Percentiles rank a stretch among this genome's conserved stretches.
Conservation (phyloP, 345 rosid species). For the Lumnitzera littorea region DNA sequence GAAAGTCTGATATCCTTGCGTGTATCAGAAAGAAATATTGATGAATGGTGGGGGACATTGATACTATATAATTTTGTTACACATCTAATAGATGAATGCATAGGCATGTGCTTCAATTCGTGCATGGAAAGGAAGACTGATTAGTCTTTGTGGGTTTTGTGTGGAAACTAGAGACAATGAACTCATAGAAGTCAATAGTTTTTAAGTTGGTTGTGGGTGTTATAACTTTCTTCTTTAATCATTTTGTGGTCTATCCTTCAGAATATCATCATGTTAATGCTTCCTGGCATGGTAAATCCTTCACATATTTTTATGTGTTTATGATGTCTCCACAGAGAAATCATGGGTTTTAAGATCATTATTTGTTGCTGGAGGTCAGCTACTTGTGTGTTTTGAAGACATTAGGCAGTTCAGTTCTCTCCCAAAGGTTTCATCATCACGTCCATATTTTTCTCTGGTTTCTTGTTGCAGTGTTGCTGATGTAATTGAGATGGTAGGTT, state of each 20-base stretch:
- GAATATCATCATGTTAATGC: neutral
- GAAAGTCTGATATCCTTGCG: too few relatives aligned
- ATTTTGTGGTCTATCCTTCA: neutral
- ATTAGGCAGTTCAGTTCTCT: constrained; percentile 51
- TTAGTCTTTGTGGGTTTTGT: too few relatives aligned
- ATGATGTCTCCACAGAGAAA: constrained; percentile 34
- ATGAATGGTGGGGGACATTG: too few relatives aligned
- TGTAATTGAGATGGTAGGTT: constrained; percentile 55
- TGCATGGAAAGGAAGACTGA: too few relatives aligned
- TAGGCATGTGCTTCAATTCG: too few relatives aligned
- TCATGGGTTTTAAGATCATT: constrained; percentile 72
- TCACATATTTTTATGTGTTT: neutral
- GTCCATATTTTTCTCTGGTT: constrained; percentile 56
- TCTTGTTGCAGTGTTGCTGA: constrained; percentile 50
- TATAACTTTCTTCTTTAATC: too few relatives aligned
- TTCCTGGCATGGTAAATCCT: neutral
- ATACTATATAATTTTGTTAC: too few relatives aligned
- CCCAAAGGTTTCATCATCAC: constrained; percentile 28
- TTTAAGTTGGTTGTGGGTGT: too few relatives aligned
- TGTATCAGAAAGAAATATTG: too few relatives aligned
- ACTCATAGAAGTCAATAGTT: too few relatives aligned
- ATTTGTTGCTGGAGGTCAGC: constrained; percentile 52
- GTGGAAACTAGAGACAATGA: too few relatives aligned
- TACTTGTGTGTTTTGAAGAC: constrained; percentile 74
- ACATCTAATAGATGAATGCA: too few relatives aligned